Evolutionary conservation across 495 filamentous ascomycete species (phyloP), one percentile per base, ranked within the genome.

Genomic region (Xylaria telfairii): DNA sequence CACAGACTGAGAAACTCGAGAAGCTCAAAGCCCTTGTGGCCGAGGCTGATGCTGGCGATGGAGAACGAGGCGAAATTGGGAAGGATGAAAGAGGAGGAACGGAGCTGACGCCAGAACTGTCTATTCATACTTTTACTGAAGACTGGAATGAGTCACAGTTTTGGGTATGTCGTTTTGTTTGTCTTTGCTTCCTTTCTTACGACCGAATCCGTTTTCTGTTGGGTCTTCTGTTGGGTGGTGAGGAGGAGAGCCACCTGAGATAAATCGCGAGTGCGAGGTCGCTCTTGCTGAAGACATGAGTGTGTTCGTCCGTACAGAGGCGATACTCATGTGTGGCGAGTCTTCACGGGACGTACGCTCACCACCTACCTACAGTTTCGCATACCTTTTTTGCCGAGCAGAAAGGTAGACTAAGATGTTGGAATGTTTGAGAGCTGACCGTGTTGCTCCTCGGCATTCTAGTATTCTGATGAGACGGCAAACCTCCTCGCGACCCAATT

Each of bases 91-190:
- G 21, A 76, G 57, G 15, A 3, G 17, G 21, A 34, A 21, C 21
- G 15, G 37, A 42, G 30, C 68, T 74, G 21, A 71, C 72, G 64
- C 72, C 71, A 39, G 76, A 80, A 47, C 70, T 92, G 39, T 89
- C 86, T 7, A 95, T 95, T 85, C 90, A 91, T 4, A 82, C 86
- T 17, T 95, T 95, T 77, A 81, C 83, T 0, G 92, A 95, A 81
- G 90, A 95, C 77, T 95, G 92, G 92, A 91, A 94, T 68, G 86
- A 91, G 67, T 90, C 87, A 66, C 92, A 95, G 77, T 94, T 95
- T 75, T 92, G 92, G 91, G 89, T 91, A 79, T 0, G 83, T 76
- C 0, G 19, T 56, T 56, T 30, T 19, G 28, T n/a, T 47, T 1
- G 12, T 17, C 32, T 1, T 41, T 51, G 17, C 7, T 30, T 62